These are phyloP conservation scores for Penicillium sp. DNA, from an alignment of 2,329 filamentous ascomycete species.

Conservation along the genomic window DNA sequence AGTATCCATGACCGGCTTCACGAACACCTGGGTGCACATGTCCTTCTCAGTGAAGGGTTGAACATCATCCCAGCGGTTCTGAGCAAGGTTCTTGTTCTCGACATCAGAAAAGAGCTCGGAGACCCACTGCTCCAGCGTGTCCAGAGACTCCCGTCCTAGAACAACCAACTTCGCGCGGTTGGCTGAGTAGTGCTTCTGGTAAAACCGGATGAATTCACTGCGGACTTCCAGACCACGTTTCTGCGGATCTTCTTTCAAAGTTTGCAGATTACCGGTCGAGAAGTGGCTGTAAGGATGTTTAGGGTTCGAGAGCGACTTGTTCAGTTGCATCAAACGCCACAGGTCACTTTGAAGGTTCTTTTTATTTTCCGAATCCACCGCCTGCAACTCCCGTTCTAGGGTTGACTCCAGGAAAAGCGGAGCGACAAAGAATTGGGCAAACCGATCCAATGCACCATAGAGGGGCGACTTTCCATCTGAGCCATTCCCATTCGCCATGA, in stretches of 20 bases:
- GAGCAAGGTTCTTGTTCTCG: conserved; percentile 74
- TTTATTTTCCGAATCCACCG: conserved; percentile 95
- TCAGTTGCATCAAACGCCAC: conserved; percentile 84
- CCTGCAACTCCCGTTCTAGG: conserved; percentile 79
- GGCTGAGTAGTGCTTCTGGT: conserved; percentile 84
- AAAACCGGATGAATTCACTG: conserved; percentile 89
- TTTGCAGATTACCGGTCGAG: conserved; percentile 83
- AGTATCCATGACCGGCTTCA: conserved; percentile 88
- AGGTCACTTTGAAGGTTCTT: conserved; percentile 91
- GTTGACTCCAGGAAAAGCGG: conserved; percentile 84
- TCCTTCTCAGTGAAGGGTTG: conserved; percentile 61
- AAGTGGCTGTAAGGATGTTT: conserved; percentile 89
- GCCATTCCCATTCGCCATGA: conserved; percentile 23
- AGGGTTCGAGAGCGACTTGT: conserved; percentile 83
- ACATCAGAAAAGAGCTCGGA: conserved; percentile 78
- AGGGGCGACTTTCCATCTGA: conserved; percentile 56
- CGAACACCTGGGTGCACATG: conserved; percentile 72
- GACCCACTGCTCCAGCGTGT: conserved; percentile 81
- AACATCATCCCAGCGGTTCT: conserved; percentile 66
- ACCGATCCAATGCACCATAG: conserved; percentile 81
- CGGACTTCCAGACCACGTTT: conserved; percentile 78
- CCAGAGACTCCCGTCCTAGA: conserved; percentile 75
- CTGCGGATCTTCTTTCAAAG: conserved; percentile 79
- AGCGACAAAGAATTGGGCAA: conserved; percentile 89
- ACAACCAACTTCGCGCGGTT: conserved; percentile 93